Evolutionary conservation across 208 protist species (phyloP), one percentile per base, ranked within the genome.

Genomic region (Vickermania spadyakhi): DNA sequence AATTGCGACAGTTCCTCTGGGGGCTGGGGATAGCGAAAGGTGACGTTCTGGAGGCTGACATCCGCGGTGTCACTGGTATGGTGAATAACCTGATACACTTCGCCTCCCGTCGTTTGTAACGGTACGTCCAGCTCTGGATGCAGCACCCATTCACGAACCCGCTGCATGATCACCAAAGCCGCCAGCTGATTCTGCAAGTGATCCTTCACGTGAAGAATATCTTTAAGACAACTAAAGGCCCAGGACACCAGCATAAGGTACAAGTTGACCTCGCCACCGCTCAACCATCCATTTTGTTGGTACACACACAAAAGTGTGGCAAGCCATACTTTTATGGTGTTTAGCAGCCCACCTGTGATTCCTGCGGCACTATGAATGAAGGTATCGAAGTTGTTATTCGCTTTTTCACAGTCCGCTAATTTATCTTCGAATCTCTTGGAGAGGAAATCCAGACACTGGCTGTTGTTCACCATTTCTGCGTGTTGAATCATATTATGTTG

Each of bases 391-490:
- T 45, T 45, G 36, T 45, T 45, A 18, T 45, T 45, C 18, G 36
- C 36, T 18, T n/a, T 45, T 45, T 45, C 36, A 7, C 11, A n/a
- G 11, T 7, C 36, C 18, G 11, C 11, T 18, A 45, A 18, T 18
- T 45, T 45, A 18, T 7, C 36, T 18, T 45, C 36, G 11, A 45
- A 18, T 45, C 36, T 45, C 7, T 7, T 18, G 36, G 11, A 45
- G 36, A 45, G 36, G 18, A 45, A 45, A 45, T 45, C 36, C 11
- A 45, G 36, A 18, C 36, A 45, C 36, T 45, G 7, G 36, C 36
- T 45, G 36, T 45, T 45, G 36, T 45, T 45, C 36, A 45, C 36
- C 36, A 45, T 45, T 18, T 45, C 36, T 45, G 36, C 36, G 36
- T 45, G 36, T 18, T 45, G 36, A n/a, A 45, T 45, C 36, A 45